Conservation (phyloP, 192 early-diverging fungal genomes). For the Phycomyces blakesleeanus region DNA sequence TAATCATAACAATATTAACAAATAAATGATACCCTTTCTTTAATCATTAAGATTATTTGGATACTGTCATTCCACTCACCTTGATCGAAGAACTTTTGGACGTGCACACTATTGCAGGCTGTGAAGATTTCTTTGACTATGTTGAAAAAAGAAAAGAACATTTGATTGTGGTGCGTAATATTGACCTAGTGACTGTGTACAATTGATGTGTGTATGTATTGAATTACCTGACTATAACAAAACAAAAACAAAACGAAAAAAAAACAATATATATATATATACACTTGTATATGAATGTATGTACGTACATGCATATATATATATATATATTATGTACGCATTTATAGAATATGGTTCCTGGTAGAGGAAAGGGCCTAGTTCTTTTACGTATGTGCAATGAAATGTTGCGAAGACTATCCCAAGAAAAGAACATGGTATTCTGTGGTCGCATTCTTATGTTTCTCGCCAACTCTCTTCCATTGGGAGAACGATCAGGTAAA, state of each 20-base stretch:
- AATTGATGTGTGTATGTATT: constrained; percentile 11
- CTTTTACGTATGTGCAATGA: constrained; percentile 86
- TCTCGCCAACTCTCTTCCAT: constrained; percentile 78
- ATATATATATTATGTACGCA: no score
- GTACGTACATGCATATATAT: no score
- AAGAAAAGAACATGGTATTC: constrained; percentile 72
- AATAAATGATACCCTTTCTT: constrained; percentile 1
- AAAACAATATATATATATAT: background rate
- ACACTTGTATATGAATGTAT: no score
- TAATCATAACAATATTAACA: background rate
- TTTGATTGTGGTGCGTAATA: constrained; percentile 61
- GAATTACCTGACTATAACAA: background rate
- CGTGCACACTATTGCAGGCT: constrained; percentile 51
- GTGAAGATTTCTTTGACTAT: constrained; percentile 59
- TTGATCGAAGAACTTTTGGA: constrained; percentile 71
- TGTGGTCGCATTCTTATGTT: constrained; percentile 88
- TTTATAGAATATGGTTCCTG: constrained; percentile 63
- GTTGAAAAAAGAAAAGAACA: constrained; percentile 52
- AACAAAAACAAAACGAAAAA: background rate
- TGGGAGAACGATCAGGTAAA: constrained; percentile 81
- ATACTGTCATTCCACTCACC: constrained; percentile 47
- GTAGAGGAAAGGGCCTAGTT: constrained; percentile 78
- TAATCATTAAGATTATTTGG: constrained; percentile 38
- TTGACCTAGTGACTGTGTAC: no score
- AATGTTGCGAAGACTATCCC: constrained; percentile 83